Conservation (phyloP, 352 stramenopile species). For the Pythium phragmiticola region DNA sequence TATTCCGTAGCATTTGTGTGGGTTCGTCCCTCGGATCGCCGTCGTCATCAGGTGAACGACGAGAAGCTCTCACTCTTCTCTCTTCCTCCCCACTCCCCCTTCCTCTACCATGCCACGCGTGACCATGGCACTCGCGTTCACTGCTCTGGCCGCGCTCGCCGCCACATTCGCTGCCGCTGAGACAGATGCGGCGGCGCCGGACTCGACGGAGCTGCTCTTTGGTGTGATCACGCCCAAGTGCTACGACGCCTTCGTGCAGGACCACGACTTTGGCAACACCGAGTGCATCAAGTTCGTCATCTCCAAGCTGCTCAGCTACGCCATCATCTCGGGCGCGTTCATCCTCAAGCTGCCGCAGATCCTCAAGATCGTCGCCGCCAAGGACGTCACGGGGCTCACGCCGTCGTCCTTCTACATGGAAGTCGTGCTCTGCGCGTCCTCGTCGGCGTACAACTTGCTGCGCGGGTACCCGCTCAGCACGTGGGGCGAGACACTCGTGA, state of each 20-base stretch:
- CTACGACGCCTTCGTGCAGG: conserved; percentile 76
- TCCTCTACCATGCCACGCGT: background rate
- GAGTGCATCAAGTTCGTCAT: conserved; percentile 82
- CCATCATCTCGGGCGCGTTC: conserved; percentile 82
- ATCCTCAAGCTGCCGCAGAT: conserved; percentile 90
- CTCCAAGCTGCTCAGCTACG: conserved; percentile 84
- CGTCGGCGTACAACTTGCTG: conserved; percentile 83
- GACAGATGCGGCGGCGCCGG: conserved; percentile 6
- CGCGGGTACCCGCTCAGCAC: conserved; percentile 83
- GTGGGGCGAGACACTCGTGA: conserved; percentile 85
- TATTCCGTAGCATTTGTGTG: too few relatives aligned
- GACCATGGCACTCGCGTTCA: conserved; percentile 4
- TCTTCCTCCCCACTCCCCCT: background rate
- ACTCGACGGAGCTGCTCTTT: conserved; percentile 48
- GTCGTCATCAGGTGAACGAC: too few relatives aligned
- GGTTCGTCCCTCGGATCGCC: too few relatives aligned
- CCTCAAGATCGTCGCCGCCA: conserved; percentile 82
- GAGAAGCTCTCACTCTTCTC: background rate
- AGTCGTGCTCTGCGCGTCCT: conserved; percentile 78
- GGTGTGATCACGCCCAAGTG: conserved; percentile 74
- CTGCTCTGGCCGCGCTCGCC: background rate
- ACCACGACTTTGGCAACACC: conserved; percentile 83
- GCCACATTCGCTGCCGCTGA: background rate
- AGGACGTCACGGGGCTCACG: conserved; percentile 82
- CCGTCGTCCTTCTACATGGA: conserved; percentile 90